Base-by-base conservation (phyloP, 768 basidiomycete species). In the Sarcodon sp. region DNA sequence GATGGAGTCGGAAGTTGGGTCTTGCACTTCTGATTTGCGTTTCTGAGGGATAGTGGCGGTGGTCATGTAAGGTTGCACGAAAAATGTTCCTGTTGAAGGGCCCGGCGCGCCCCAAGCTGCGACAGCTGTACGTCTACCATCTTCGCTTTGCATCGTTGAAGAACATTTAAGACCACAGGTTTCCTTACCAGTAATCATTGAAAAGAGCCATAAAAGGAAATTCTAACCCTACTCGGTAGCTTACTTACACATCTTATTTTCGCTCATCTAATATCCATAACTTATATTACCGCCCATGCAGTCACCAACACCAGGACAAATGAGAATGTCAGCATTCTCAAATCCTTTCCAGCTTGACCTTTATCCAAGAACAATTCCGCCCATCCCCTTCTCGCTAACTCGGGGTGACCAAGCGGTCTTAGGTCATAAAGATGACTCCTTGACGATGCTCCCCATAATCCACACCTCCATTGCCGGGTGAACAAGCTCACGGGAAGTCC, bases 261-360 rank as follows among this genome's bases (percentile, higher is more conserved):
- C 4, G 21, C 4, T 27, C 21, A 27, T 27, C 21, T 27, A 27
- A 27, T 3, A 27, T 27, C 21, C 21, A 27, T 27, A 27, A 4
- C 21, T 27, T 27, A 27, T 27, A 27, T 27, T 4, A 27, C 21
- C 21, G 21, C 21, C 21, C 21, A 27, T 27, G 21, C 21, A 27
- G 21, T 27, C 21, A 27, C 21, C 21, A 65, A 58, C 13, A 76
- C 64, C 49, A 80, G 54, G 51, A 73, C 56, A 43, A 65, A 58
- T 53, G 73, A 79, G 54, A 79, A 76, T 43, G 74, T 18, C 35
- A 80, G 68, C 70, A 80, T 67, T 51, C 79, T 68, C 59, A 75
- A 70, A 61, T 86, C 83, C 57, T 85, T 80, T 6, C 83, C 83
- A 18, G 83, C 83, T 1, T 72, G 61, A 15, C 76, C 77, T 50